Evolutionary conservation across 2,329 filamentous ascomycete species (phyloP), one percentile per base, ranked within the genome.

Genomic region (Cercospora citrullina): DNA sequence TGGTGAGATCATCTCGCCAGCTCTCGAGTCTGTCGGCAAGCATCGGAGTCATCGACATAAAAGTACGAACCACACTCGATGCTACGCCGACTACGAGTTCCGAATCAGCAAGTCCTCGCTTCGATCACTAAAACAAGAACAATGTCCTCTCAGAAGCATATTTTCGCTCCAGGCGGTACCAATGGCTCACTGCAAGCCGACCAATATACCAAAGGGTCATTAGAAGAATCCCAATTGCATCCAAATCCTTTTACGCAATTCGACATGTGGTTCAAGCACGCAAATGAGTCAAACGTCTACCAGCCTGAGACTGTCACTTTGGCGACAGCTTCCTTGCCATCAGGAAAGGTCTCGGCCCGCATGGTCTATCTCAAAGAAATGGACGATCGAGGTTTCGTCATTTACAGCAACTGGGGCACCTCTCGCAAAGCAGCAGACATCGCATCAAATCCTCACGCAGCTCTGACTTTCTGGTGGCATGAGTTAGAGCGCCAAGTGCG

Each of bases 351-450:
- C 21, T 93, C 89, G 58, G 90, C 92, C 3, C 92, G 95, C 68
- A 86, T 93, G 73, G 93, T 99, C 42, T 99, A 98, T 81, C 86
- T 99, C 72, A 99, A 99, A 81, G 95, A 98, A 83, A 88, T 98
- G 26, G 94, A 98, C 79, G 80, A 84, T 5, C 80, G 79, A 21
- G 93, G 94, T 16, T 99, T 96, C 81, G 93, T 98, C 53, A 85
- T 99, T 60, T 99, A 98, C 84, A 91, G 88, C 76, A 99, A 99
- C 80, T 94, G 94, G 83, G 93, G 88, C 68, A 95, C 91, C 0
- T 92, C 89, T 68, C 81, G 86, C 30, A 88, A 89, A 82, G 87
- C 89, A 0, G 76, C 81, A 60, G 92, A 97, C 78, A 81, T 95
- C 6, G 84, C 82, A 23, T 84, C 81, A 4, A 99, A 98, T 79